These are phyloP conservation scores for Ogataea minuta DNA, from an alignment of 805 yeast genomes.

Conservation along the genomic window DNA sequence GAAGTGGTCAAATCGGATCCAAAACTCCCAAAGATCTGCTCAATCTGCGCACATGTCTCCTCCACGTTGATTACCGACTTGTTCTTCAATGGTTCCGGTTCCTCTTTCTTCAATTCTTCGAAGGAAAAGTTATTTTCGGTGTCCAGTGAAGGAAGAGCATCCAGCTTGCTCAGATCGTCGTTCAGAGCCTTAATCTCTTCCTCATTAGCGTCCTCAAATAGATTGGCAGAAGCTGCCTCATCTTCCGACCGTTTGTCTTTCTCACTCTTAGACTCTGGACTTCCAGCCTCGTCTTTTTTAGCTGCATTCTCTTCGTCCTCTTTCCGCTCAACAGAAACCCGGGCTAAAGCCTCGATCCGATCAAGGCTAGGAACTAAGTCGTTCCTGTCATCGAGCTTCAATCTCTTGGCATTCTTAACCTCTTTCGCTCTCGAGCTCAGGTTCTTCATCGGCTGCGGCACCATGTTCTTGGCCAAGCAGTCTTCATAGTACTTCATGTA, in stretches of 20 bases:
- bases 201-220: conserved; percentile 33
- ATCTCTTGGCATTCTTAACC: conserved; percentile 22
- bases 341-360: conserved; percentile 28
- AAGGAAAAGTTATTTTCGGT: conserved; percentile 21
- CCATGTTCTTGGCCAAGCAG: conserved; percentile 35
- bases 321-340: conserved; percentile 28
- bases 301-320: conserved; percentile 21
- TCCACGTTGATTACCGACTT: conserved; percentile 24
- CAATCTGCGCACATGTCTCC: conserved; percentile 23
- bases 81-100: conserved; percentile 32
- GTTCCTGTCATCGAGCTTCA: conserved; percentile 13
- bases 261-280: conserved; percentile 5
- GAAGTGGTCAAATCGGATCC: conserved; percentile 28
- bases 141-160: conserved; percentile 17
- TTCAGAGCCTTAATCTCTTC: conserved; percentile 31
- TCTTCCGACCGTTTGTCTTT: conserved; percentile 9
- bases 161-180: conserved; percentile 22
- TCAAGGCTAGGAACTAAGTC: conserved; percentile 15
- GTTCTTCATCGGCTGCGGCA: conserved; percentile 59
- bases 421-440: conserved; percentile 46
- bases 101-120: conserved; percentile 26
- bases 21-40: conserved; percentile 26
- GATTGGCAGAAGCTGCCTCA: conserved; percentile 26
- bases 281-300: conserved; percentile 11
- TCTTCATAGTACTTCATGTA: conserved; percentile 53